Percentiles rank a stretch among this genome's conserved stretches.
These are phyloP conservation scores for Taxawa tesnikishii DNA, from an alignment of 2,329 filamentous ascomycete species.

Conservation along the genomic window DNA sequence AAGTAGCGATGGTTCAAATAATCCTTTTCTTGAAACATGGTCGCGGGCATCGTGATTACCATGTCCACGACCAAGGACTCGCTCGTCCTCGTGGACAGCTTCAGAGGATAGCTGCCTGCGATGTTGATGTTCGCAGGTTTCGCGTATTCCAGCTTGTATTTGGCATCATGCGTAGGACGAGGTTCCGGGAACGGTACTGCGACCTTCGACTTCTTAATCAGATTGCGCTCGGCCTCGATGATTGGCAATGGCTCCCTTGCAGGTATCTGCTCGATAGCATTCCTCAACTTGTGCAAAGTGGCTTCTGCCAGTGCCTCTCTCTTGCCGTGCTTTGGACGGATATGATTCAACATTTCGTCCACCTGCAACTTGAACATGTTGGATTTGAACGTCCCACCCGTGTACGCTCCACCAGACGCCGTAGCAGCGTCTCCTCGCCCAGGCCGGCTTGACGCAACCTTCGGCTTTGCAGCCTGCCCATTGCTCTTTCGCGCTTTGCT, in stretches of 20 bases:
- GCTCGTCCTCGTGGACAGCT: conserved; percentile 57
- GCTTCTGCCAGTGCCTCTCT: conserved; percentile 41
- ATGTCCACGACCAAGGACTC: conserved; percentile 57
- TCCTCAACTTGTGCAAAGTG: conserved; percentile 42
- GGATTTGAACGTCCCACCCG: conserved; percentile 48
- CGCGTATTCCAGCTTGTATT: conserved; percentile 70
- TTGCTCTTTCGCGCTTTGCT: conserved; percentile 6
- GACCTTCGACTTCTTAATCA: conserved; percentile 55
- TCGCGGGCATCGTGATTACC: conserved; percentile 68
- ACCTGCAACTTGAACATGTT: conserved; percentile 57
- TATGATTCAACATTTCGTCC: conserved; percentile 47
- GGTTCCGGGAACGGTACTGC: conserved; percentile 78
- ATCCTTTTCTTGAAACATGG: conserved; percentile 85
- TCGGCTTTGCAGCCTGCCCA: conserved; percentile 5
- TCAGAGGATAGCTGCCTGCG: conserved; percentile 73
- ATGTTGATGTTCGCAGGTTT: conserved; percentile 73
- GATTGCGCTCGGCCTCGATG: conserved; percentile 52
- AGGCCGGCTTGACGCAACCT: conserved; percentile 9
- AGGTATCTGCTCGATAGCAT: conserved; percentile 44
- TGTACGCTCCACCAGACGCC: conserved; percentile 26
- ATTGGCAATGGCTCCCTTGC: conserved; percentile 39
- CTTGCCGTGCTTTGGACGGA: conserved; percentile 46
- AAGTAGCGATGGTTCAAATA: conserved; percentile 89
- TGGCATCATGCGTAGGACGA: conserved; percentile 58
- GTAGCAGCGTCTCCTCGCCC: conserved; percentile 7